Base-by-base conservation (phyloP, 2,329 filamentous ascomycete genomes). In the Zasmidium citrigriseum region DNA sequence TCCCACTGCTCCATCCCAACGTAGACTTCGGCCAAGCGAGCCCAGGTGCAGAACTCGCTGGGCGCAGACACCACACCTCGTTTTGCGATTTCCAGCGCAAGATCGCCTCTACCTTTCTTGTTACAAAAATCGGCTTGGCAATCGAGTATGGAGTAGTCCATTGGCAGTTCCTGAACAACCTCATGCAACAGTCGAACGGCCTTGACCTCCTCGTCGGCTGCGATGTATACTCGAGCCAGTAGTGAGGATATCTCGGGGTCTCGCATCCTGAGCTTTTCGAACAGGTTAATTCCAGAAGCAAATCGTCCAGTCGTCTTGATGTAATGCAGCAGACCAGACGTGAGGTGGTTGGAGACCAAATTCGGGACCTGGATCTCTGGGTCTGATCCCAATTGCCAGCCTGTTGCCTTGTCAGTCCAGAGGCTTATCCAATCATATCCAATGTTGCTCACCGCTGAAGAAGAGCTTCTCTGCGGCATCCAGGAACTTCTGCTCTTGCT, bases 351-450 rank as follows among this genome's bases (percentile, higher is more conserved):
- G 16, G 91, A 96, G 57, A 98, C 95, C 58, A 95, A 89, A 70
- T 96, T 99, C 2, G 95, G 95, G 2, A 99, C 93, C 76, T 99
- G 95, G 4, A 98, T 96, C 70, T 97, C 90, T 0, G 93, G 93
- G 72, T 99, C 95, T 18, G 95, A 98, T 55, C 95, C 96, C 22
- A 99, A 81, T 76, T 98, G 93, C 87, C 93, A 96, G 63, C 93
- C 91, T 93, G 64, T 24, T 45, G 0, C 4, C 4, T 16, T 45
- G 52, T 64, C 52, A 64, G 62, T n/a, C 45, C 22, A 41, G 10
- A n/a, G 38, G 34, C 16, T 4, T 5, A 46, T 3, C 24, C 7
- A 16, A 45, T 41, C 5, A 38, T 23, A 14, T 22, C 23, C 4
- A 12, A 12, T 4, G 12, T 11, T n/a, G 57, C 66, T 59, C 64